Base-by-base conservation (phyloP, 2,329 filamentous ascomycete species). In the Pseudohalonectria lignicola region DNA sequence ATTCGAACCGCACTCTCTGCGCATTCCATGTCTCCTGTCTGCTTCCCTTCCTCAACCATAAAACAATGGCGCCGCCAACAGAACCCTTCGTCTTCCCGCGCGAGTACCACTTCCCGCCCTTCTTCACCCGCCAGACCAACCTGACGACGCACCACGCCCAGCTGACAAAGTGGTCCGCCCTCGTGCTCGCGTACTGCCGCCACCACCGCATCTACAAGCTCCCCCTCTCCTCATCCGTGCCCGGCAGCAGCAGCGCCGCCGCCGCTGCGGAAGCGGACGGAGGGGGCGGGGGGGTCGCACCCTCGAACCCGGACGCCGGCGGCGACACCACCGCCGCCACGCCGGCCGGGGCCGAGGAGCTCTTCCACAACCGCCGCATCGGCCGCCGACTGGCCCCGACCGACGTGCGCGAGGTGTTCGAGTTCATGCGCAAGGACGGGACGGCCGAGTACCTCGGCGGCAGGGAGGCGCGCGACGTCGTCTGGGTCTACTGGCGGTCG, bases 61-160 rank as follows among this genome's bases (percentile, higher is more conserved):
- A 21, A 12, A 37, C 21, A 29, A 39, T 39, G 38, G 26, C 41
- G 21, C 12, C 34, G 12, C 31, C 34, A 13, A 17, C 34, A 25
- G 38, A 34, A 11, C 23, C 59, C 49, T 79, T 79, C 58, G 39
- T 49, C 29, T 81, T 77, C 58, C 76, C 76, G 4, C 69, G 66
- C 48, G 73, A 76, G 56, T 82, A 87, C 70, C 65, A 67, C 63
- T 90, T 86, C 66, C 85, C 85, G 0, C 80, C 85, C 53, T 88
- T 92, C 78, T 92, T 84, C 74, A 87, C 82, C 40, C 77, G 76
- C 39, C 85, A 92, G 60, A 74, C 79, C 26, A 86, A 86, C 63
- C 67, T 76, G 43, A 72, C 74, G 21, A 90, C 83, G 9, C 79
- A 73, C 54, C 75, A 80, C 60, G 77, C 80, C 33, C 86, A 92